phyloP scores from a whole-genome alignment of 108 stramenopile genomes.

The Halocafeteria seosinensis region DNA sequence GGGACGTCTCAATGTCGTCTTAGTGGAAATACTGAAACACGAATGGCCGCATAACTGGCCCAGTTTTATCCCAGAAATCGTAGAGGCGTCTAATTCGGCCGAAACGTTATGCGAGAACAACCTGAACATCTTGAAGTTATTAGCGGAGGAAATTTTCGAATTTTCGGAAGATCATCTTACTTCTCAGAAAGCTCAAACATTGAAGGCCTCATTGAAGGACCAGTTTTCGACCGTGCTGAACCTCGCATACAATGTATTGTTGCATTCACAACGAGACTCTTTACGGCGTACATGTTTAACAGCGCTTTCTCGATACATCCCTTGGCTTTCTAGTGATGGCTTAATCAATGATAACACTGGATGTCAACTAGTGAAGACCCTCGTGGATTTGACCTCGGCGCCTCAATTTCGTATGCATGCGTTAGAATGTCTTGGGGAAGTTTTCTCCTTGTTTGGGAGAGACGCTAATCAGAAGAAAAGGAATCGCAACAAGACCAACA shows the following conservation, averaged over 20 bases:
- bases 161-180: slow-evolving; percentile 54
- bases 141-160: slow-evolving; percentile 96
- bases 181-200: neutral
- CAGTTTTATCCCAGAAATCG: slow-evolving; percentile 84
- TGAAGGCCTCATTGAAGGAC: slow-evolving; percentile 53
- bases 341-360: too few species aligned
- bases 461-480: too few species aligned
- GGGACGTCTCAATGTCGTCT: slow-evolving; percentile 73
- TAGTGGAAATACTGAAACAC: slow-evolving; percentile 94
- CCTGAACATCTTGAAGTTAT: slow-evolving; percentile 89
- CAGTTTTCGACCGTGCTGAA: slow-evolving; percentile 89
- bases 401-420: too few species aligned
- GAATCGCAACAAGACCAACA: too few species aligned
- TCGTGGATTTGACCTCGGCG: too few species aligned
- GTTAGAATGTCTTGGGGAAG: too few species aligned
- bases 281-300: too few species aligned
- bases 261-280: slow-evolving; percentile 18
- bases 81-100: slow-evolving; percentile 48
- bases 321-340: too few species aligned
- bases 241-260: slow-evolving; percentile 83
- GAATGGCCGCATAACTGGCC: slow-evolving; percentile 99
- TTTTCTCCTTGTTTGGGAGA: too few species aligned
- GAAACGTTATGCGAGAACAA: slow-evolving; percentile 97
- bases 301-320: too few species aligned
- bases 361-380: too few species aligned